Evolutionary conservation across 1,284 basidiomycete species (phyloP).

Genomic region (Phellinidium pouzarii): DNA sequence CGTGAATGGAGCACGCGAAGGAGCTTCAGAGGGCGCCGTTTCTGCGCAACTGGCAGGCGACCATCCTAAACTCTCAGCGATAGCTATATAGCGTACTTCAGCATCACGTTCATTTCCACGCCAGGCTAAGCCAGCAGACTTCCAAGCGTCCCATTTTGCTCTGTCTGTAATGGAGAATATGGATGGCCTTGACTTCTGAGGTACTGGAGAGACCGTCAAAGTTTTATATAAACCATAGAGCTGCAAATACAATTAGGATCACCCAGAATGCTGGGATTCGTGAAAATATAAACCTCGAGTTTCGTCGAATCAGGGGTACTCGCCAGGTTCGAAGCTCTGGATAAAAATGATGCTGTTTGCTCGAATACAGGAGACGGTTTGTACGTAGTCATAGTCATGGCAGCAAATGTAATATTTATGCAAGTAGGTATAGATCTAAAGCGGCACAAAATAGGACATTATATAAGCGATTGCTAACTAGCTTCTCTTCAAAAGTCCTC

Average conservation of each 20-base stretch:
- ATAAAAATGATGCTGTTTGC: constrained; percentile 59
- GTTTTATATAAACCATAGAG: constrained; percentile 85
- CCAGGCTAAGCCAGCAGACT: constrained; percentile 44
- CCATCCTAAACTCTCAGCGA: constrained; percentile 70
- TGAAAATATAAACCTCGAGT: constrained; percentile 57
- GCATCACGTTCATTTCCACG: constrained; percentile 36
- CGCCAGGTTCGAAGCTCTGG: constrained; percentile 44
- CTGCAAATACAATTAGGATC: constrained; percentile 37
- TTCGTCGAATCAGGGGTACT: constrained; percentile 54
- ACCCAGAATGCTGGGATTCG: constrained; percentile 17
- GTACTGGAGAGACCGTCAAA: constrained; percentile 51
- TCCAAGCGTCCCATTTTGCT: constrained; percentile 90
- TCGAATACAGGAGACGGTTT: constrained; percentile 42
- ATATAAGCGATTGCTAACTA: constrained; percentile 18
- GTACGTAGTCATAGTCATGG: constrained; percentile 1
- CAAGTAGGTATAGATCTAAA: constrained; percentile 7
- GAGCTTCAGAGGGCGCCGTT: constrained; percentile 13
- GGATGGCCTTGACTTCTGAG: constrained; percentile 60
- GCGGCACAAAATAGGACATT: constrained; percentile 19
- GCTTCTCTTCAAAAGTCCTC: no score
- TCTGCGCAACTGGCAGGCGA: constrained; percentile 29
- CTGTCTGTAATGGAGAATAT: constrained; percentile 76
- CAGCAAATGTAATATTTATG: not conserved
- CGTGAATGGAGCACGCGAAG: constrained; percentile 16
- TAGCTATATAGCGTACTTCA: constrained; percentile 59